Base-by-base conservation (phyloP, 768 basidiomycete genomes). In the Tylopilus vinaceipallidus region DNA sequence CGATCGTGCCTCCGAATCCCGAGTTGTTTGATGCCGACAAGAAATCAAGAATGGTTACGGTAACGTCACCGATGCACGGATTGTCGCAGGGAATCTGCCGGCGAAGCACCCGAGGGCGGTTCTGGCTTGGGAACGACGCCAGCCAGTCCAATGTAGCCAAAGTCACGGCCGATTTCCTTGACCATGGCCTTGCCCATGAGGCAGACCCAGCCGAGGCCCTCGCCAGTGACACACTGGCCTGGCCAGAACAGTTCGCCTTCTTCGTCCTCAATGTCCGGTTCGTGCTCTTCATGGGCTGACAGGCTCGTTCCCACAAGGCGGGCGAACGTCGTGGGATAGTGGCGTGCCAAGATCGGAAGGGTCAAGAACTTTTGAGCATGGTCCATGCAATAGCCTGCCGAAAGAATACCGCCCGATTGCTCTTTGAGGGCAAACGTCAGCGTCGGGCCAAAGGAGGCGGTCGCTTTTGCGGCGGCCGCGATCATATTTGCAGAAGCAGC, bases 221-320 rank as follows among this genome's bases (percentile, higher is more conserved):
- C 85, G 36, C 86, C 87, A 26, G 78, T 85, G 50, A 82, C 73
- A 30, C 79, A 74, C 59, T 88, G 84, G 36, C 83, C 83, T 0
- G 88, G 89, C 89, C 88, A 91, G 61, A 82, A 88, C n/a, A 91
- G 72, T 60, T 91, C 89, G 55, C 88, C 86, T 64, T 89, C 88
- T 55, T 89, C 86, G 57, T 91, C 89, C 64, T 91, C 88, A 45
- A 91, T 80, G 55, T 91, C 88, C 11, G 86, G 84, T 53, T 90
- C 87, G 47, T 85, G 77, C 64, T 91, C 88, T 55, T 91, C 88
- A 14, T 75, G 74, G 0, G 78, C 73, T 0, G 75, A 70, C 43
- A 88, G 69, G 20, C 80, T 82, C 20, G 84, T 80, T 52, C 81
- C 71, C 57, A 88, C 75, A 75, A 91, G 79, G 39, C 89, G 83